phyloP scores from a whole-genome alignment of 2,329 filamentous ascomycete species.

The Xylaria sp. region DNA sequence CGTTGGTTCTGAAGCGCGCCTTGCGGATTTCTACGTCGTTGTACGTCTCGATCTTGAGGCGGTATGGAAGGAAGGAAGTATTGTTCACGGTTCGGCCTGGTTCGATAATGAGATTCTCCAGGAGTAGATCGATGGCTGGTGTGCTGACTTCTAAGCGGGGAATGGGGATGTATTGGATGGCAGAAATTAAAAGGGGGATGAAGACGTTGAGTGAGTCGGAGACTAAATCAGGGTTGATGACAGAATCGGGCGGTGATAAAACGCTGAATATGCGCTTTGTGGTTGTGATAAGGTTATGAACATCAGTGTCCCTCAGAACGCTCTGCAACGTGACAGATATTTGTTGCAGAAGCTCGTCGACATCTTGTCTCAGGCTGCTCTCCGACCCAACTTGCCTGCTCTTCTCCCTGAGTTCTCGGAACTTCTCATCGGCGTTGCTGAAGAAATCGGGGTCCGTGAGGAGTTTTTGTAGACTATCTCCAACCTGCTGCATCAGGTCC shows the following conservation, averaged over 20 bases:
- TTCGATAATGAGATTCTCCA: constrained; percentile 92
- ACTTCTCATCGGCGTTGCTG: constrained; percentile 72
- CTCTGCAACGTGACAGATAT: constrained; percentile 74
- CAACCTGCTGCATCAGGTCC: constrained; percentile 76
- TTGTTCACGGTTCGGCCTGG: constrained; percentile 86
- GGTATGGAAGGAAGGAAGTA: constrained; percentile 89
- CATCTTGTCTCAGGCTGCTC: constrained; percentile 75
- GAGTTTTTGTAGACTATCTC: constrained; percentile 80
- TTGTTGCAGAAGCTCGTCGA: constrained; percentile 78
- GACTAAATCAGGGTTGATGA: constrained; percentile 77
- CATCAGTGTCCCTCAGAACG: constrained; percentile 76
- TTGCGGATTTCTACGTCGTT: constrained; percentile 90
- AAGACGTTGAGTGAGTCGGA: constrained; percentile 83
- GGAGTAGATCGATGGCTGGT: constrained; percentile 82
- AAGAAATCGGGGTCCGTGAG: constrained; percentile 89
- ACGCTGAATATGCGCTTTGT: constrained; percentile 75
- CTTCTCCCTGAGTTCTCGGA: constrained; percentile 63
- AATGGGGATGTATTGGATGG: constrained; percentile 88
- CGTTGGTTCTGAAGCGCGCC: constrained; percentile 74
- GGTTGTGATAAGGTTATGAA: constrained; percentile 75
- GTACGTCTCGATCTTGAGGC: constrained; percentile 81
- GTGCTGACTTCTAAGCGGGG: constrained; percentile 88
- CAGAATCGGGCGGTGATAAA: constrained; percentile 72
- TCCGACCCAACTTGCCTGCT: constrained; percentile 73
- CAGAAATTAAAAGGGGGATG: constrained; percentile 78